Evolutionary conservation across 106 monocot genomes (phyloP), one percentile per base, ranked within the genome.

Genomic region (Acanthochlamys bracteata): DNA sequence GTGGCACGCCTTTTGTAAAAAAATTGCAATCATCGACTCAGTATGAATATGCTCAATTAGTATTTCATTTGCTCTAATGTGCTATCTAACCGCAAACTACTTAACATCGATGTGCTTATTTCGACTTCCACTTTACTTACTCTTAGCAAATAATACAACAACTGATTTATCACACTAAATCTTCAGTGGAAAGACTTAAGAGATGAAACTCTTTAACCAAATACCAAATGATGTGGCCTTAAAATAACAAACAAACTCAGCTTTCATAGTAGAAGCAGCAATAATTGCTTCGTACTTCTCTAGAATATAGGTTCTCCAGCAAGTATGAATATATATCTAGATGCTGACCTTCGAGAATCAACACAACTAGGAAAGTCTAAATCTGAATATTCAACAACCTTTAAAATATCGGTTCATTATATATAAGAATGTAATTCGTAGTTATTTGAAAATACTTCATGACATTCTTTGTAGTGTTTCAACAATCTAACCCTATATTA

Each of bases 91-190:
- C 15, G 4, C 55, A 27, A 39, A 26, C 25, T 20, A 67, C 67
- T 33, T 33, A 33, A 33, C 6, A 6, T 33, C 33, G 6, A 33
- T 33, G 33, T 33, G 33, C 6, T 33, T 67, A 20, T 15, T 39
- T 39, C 12, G 1, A 55, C 55, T 67, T 11, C 39, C 25, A 27
- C 53, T 55, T 40, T 67, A 55, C 8, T 57, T 67, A 0, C 8
- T 53, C n/a, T 67, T 67, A 39, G 53, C 16, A 21, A 67, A 20
- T 27, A 56, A 54, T 0, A 67, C 39, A 9, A 6, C 39, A 33
- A 39, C 19, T 27, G 39, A 33, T 33, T 67, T 67, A 53, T 67
- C 67, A 67, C 67, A 67, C 27, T 55, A 55, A 0, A 67, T 67
- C 19, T 25, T 67, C 20, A 67, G 0, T 40, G 40, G 67, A 60